These are phyloP conservation scores for Schwanniomyces etchellsii DNA, from an alignment of 1,139 yeast species.

Conservation along the genomic window DNA sequence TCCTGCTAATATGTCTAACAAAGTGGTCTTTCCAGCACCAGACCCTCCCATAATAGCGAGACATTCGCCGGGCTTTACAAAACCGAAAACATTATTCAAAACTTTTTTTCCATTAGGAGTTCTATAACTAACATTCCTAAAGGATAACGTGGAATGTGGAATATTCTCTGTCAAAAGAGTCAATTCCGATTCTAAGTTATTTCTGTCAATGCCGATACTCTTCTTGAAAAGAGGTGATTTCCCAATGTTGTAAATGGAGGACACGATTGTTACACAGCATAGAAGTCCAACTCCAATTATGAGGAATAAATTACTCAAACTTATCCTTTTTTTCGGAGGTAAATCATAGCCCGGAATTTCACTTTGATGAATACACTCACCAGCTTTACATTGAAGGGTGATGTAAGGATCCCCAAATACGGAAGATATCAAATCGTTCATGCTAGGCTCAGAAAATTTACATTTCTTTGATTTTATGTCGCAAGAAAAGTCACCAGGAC, in stretches of 20 bases:
- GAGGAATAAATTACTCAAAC: conserved; percentile 44
- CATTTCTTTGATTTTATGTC: conserved; percentile 58
- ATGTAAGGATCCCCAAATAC: conserved; percentile 93
- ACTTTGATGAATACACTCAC: conserved; percentile 88
- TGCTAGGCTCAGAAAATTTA: conserved; percentile 86
- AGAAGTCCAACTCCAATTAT: conserved; percentile 46
- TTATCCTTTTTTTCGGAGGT: conserved; percentile 54
- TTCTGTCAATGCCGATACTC: conserved; percentile 14
- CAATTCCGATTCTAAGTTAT: conserved; percentile 28
- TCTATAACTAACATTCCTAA: conserved; percentile 63
- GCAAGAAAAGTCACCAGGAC: conserved; percentile 91
- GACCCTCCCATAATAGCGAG: conserved; percentile 98
- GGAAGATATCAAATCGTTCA: conserved; percentile 84
- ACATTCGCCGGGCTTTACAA: conserved; percentile 81
- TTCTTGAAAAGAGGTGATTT: conserved; percentile 58
- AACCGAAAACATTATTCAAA: conserved; percentile 61
- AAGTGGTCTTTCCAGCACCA: conserved; percentile 95
- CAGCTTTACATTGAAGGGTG: conserved; percentile 71
- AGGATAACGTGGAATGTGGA: conserved; percentile 67
- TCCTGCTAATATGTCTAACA: conserved; percentile 83
- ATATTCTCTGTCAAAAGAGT: conserved; percentile 30
- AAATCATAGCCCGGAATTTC: conserved; percentile 84
- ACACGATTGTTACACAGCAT: conserved; percentile 29
- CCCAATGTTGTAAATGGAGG: conserved; percentile 48
- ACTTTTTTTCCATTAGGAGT: conserved; percentile 49